A percentile compares a stretch with the other conserved stretches of the same genome.
Evolutionary conservation across 805 yeast species (phyloP).

Genomic region (Saccharomycopsis sp.): DNA sequence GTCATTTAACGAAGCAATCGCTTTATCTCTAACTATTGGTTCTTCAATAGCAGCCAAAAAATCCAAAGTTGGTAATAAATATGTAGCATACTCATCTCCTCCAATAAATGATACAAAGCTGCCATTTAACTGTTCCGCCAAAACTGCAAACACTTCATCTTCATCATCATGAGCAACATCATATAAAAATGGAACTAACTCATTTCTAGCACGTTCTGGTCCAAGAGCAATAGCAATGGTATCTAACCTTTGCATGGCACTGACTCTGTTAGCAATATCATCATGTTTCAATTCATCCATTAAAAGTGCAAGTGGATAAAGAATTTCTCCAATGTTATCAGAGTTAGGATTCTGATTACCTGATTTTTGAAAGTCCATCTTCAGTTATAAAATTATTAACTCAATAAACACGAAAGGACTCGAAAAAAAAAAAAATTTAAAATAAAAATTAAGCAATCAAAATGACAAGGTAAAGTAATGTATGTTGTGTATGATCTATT

Average conservation of each 20-base stretch:
- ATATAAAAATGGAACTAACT: conserved; percentile 82
- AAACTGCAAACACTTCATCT: conserved; percentile 92
- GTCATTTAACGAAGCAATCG: conserved; percentile 75
- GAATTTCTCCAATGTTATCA: conserved; percentile 24
- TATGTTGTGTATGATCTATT: no score
- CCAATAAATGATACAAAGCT: conserved; percentile 85
- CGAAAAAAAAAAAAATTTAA: no score
- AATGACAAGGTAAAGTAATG: no score
- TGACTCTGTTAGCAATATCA: conserved; percentile 87
- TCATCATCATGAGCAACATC: conserved; percentile 91
- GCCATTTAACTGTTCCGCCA: conserved; percentile 79
- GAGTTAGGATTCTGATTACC: conserved; percentile 1
- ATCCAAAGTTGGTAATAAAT: conserved; percentile 61
- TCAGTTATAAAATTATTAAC: no score
- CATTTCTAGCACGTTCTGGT: conserved; percentile 83
- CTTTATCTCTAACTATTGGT: conserved; percentile 91
- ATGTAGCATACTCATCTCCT: conserved; percentile 58
- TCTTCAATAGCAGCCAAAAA: conserved; percentile 89
- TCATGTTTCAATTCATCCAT: conserved; percentile 97
- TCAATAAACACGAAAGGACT: no score
- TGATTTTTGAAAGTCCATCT: conserved; percentile 6
- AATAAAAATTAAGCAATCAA: no score
- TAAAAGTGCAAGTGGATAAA: conserved; percentile 89
- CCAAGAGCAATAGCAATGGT: conserved; percentile 95
- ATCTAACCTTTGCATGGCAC: conserved; percentile 89